Percentiles rank a stretch among this genome's conserved stretches.
Evolutionary conservation across 1,139 yeast species (phyloP).

Genomic region (Sporopachydermia cereana): DNA sequence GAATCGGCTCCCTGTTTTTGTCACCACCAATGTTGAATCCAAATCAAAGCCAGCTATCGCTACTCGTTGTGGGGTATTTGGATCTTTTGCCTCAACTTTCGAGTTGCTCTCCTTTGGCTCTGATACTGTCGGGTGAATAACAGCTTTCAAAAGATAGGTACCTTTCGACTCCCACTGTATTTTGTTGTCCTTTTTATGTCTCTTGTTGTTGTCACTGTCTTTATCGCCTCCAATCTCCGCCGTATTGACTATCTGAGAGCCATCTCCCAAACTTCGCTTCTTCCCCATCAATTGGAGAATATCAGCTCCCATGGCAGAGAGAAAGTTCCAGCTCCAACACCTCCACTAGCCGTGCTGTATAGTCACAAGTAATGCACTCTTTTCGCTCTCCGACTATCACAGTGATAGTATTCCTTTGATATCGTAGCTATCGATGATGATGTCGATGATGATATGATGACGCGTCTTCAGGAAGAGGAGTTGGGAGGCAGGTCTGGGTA

Average conservation of each 20-base stretch:
- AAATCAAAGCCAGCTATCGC: slow-evolving; percentile 61
- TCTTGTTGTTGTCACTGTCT: not conserved
- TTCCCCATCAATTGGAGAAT: not conserved
- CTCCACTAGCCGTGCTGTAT: too few relatives aligned
- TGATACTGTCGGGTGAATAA: not conserved
- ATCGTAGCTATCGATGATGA: too few relatives aligned
- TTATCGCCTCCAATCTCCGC: not conserved
- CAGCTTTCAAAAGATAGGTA: slow-evolving; percentile 2
- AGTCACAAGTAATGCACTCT: too few relatives aligned
- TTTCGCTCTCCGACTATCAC: too few relatives aligned
- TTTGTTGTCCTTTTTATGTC: not conserved
- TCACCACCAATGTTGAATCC: slow-evolving; percentile 56
- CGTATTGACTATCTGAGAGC: not conserved
- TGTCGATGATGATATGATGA: too few relatives aligned
- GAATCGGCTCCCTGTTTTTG: slow-evolving; percentile 49
- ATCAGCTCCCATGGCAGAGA: not conserved
- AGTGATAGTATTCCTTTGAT: too few relatives aligned
- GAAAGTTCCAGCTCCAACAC: too few relatives aligned
- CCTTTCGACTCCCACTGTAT: not conserved
- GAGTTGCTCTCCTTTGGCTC: not conserved
- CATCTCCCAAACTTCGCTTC: not conserved
- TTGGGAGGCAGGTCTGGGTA: too few relatives aligned
- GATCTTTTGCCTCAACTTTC: not conserved
- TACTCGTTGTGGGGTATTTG: too few relatives aligned
- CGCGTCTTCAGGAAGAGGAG: too few relatives aligned